Conservation (phyloP, 2,329 filamentous ascomycete species). For the Balansia obtecta region DNA sequence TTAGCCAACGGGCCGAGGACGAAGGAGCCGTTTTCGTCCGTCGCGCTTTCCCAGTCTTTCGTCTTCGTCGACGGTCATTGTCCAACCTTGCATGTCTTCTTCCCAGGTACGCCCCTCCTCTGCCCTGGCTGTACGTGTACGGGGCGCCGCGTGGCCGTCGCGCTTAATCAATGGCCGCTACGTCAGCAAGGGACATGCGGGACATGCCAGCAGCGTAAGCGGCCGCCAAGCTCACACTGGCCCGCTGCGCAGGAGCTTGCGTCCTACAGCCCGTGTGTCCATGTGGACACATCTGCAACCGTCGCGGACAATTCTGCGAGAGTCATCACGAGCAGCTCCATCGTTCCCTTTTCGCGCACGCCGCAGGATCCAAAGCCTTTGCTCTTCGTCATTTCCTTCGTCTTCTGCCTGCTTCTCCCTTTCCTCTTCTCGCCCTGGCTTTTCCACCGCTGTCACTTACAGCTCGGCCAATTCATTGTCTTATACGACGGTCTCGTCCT, state of each 20-base stretch:
- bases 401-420: constrained; percentile 1
- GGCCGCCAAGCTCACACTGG: too few relatives aligned
- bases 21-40: too few relatives aligned
- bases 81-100: constrained; percentile 17
- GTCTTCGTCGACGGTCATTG: not conserved
- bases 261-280: not conserved
- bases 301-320: too few relatives aligned
- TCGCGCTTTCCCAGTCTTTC: too few relatives aligned
- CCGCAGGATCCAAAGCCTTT: not conserved
- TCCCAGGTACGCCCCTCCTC: constrained; percentile 19
- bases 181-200: not conserved
- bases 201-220: too few relatives aligned
- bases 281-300: constrained; percentile 8
- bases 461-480: not conserved
- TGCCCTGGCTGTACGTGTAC: constrained; percentile 15
- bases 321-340: constrained; percentile 4
- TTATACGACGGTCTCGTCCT: too few relatives aligned
- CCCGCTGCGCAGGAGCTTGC: too few relatives aligned
- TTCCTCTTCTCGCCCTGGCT: constrained; percentile 2
- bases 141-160: constrained; percentile 1
- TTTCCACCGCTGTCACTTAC: constrained; percentile 1
- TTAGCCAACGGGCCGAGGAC: too few relatives aligned
- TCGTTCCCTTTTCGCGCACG: not conserved
- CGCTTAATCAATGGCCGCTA: constrained; percentile 6
- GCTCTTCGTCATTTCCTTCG: not conserved